Evolutionary conservation across 73 alveolate genomes (phyloP).

Genomic region (Paramecium primaurelia): DNA sequence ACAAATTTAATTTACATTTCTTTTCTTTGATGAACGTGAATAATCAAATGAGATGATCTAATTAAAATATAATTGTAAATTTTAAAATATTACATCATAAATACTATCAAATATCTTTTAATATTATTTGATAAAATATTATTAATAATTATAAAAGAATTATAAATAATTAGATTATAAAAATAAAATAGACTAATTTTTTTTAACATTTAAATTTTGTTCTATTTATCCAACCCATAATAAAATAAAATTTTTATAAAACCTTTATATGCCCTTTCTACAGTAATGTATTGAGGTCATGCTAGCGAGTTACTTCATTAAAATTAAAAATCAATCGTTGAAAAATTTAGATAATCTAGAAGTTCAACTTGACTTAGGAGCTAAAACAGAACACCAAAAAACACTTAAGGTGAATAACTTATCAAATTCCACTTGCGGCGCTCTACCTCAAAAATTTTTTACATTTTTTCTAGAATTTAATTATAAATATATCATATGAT

Average conservation of each 20-base stretch:
- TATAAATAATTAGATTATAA: too few species aligned
- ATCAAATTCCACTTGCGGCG: not conserved
- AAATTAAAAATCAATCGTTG: too few species aligned
- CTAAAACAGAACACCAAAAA: too few species aligned
- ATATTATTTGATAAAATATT: too few species aligned
- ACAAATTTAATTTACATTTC: too few species aligned
- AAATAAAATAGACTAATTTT: too few species aligned
- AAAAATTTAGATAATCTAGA: not conserved
- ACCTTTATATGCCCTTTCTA: not conserved
- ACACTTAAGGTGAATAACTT: not conserved
- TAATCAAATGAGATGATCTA: too few species aligned
- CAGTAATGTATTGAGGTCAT: not conserved
- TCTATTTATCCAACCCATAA: not conserved
- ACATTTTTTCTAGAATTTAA: not conserved
- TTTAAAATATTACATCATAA: too few species aligned
- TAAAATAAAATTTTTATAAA: not conserved
- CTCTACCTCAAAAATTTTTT: not conserved
- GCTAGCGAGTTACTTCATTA: not conserved
- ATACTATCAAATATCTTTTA: too few species aligned
- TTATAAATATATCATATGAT: not conserved
- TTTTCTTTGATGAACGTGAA: too few species aligned
- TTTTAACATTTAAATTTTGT: not conserved
- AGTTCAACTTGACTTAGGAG: too few species aligned
- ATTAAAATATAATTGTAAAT: too few species aligned
- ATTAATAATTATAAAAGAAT: not conserved